A percentile compares a stretch with the other conserved stretches of the same genome.
Evolutionary conservation across 2,329 filamentous ascomycete species (phyloP).

Genomic region (Scedosporium minutisporum): DNA sequence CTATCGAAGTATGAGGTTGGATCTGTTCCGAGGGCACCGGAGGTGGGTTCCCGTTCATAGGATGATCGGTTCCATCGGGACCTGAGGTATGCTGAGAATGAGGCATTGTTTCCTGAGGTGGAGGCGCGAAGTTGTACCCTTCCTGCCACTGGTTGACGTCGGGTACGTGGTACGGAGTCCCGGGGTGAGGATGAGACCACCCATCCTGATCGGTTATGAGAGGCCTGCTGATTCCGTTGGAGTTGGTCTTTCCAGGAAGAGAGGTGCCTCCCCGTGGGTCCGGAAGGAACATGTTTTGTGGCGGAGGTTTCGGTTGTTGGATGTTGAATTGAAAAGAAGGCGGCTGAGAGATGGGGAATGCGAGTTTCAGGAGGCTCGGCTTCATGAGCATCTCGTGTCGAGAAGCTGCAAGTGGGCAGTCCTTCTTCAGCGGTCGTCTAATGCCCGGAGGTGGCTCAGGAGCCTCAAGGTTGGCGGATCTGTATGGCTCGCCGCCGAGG

Average conservation of each 20-base stretch:
- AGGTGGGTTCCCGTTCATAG: not conserved
- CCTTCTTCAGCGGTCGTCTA: constrained; percentile 11
- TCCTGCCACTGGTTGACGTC: constrained; percentile 3
- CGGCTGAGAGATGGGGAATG: constrained; percentile 1
- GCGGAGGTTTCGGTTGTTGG: not conserved
- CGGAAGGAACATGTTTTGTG: not conserved
- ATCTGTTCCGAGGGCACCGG: not conserved
- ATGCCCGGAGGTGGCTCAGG: constrained; percentile 8
- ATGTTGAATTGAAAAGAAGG: constrained; percentile 1
- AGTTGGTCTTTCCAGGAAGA: not conserved
- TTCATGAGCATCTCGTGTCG: constrained; percentile 8
- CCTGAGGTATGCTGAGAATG: not conserved
- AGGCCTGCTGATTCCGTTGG: not conserved
- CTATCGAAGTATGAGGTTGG: not conserved
- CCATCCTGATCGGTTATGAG: constrained; percentile 2
- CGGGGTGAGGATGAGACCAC: constrained; percentile 2
- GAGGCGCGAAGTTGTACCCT: constrained; percentile 3
- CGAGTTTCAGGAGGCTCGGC: not conserved
- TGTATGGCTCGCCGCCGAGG: constrained; percentile 31
- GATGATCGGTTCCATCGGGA: constrained; percentile 1
- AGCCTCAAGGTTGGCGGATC: constrained; percentile 16
- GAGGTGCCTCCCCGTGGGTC: not conserved
- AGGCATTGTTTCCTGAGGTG: not conserved
- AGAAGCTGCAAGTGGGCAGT: constrained; percentile 10
- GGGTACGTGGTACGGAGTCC: not conserved